Conservation (phyloP, 176 grass and related monocot genomes). For the Tillandsia leiboldiana region DNA sequence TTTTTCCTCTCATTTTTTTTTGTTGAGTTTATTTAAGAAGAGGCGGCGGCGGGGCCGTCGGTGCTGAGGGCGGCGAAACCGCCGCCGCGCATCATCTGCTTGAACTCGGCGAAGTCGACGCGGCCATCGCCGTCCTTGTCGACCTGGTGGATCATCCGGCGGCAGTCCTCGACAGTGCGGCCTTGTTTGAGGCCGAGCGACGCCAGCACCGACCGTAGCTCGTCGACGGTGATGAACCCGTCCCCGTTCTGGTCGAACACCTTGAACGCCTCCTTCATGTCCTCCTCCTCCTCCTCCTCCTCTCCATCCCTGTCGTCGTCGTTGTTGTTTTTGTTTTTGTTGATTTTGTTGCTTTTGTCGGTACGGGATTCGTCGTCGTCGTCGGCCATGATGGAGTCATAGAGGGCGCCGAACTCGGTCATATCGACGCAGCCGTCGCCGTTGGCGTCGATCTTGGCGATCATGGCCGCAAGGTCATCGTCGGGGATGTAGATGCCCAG, state of each 20-base stretch:
- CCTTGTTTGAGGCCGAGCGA: slow-evolving; percentile 65
- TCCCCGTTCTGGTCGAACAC: slow-evolving; percentile 77
- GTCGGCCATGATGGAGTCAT: slow-evolving; percentile 35
- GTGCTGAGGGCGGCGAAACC: slow-evolving; percentile 31
- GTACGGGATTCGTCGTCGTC: too few species aligned
- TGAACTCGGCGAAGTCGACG: slow-evolving; percentile 69
- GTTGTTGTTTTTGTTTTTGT: too few species aligned
- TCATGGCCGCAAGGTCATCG: slow-evolving; percentile 44
- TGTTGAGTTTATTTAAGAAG: too few species aligned
- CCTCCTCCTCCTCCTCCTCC: slow-evolving; percentile 37
- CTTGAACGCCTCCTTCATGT: slow-evolving; percentile 59
- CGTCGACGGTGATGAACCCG: slow-evolving; percentile 60
- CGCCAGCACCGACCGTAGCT: slow-evolving; percentile 44
- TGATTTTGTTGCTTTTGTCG: too few species aligned
- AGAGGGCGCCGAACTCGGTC: slow-evolving; percentile 55
- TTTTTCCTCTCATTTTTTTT: too few species aligned
- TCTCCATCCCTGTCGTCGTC: neutral
- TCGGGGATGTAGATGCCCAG: slow-evolving; percentile 57
- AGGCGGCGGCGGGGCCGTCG: too few species aligned
- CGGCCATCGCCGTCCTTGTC: slow-evolving; percentile 52
- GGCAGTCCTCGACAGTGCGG: slow-evolving; percentile 48
- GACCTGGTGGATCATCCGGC: slow-evolving; percentile 50
- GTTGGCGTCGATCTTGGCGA: slow-evolving; percentile 54
- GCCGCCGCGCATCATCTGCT: slow-evolving; percentile 65
- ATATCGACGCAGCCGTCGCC: slow-evolving; percentile 63